A percentile compares a stretch with the other conserved stretches of the same genome.
phyloP scores from a whole-genome alignment of 2,329 filamentous ascomycete genomes.

The Aspergillus sp. region DNA sequence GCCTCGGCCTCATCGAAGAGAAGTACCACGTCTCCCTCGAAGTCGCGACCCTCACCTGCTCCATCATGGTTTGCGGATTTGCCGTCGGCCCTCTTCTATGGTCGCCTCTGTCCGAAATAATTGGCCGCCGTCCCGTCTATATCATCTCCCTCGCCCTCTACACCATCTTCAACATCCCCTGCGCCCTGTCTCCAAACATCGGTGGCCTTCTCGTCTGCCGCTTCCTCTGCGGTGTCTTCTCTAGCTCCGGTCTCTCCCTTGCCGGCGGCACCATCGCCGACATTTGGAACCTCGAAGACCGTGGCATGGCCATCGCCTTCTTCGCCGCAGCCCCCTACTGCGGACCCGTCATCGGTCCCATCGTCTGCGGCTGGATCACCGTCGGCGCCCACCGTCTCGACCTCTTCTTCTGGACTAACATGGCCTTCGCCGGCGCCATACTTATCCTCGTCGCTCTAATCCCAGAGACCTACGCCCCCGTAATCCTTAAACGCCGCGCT shows the following conservation, averaged over 20 bases:
- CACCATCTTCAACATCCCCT: conserved; percentile 39
- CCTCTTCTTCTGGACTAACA: conserved; percentile 37
- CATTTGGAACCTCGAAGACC: conserved; percentile 74
- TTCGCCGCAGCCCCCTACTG: conserved; percentile 79
- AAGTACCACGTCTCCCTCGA: conserved; percentile 71
- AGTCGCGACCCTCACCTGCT: conserved; percentile 69
- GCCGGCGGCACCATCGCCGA: conserved; percentile 50
- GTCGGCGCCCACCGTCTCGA: conserved; percentile 34
- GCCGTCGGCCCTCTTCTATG: conserved; percentile 54
- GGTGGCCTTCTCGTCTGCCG: conserved; percentile 31
- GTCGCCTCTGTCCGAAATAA: conserved; percentile 35
- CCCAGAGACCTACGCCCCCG: conserved; percentile 40
- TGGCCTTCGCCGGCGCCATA: conserved; percentile 33
- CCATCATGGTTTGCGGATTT: conserved; percentile 75
- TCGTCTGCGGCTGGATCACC: conserved; percentile 72
- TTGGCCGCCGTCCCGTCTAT: conserved; percentile 36
- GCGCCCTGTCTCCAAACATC: conserved; percentile 36
- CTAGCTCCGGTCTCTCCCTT: conserved; percentile 30
- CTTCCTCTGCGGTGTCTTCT: conserved; percentile 35
- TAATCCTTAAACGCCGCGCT: conserved; percentile 37
- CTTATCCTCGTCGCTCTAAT: conserved; percentile 27
- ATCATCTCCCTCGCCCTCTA: conserved; percentile 36
- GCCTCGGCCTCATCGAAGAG: conserved; percentile 62
- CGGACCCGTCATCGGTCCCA: conserved; percentile 71
- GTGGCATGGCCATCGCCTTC: conserved; percentile 78